These are phyloP conservation scores for Perkinsus olseni DNA, from an alignment of 169 alveolate genomes.

Conservation along the genomic window DNA sequence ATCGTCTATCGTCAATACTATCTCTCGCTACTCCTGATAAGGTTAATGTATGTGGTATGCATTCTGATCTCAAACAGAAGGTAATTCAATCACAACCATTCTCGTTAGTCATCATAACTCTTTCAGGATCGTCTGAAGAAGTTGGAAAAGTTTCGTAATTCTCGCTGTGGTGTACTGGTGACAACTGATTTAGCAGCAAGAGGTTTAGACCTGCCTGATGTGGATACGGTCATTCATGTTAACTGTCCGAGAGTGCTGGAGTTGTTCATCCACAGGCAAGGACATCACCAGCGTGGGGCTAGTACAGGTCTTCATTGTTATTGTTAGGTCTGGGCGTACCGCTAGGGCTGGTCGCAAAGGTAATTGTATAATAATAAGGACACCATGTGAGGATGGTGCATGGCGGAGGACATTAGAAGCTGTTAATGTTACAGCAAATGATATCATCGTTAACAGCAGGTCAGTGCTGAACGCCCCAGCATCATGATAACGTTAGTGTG, in stretches of 20 bases:
- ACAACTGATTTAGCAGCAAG: slow-evolving; percentile 81
- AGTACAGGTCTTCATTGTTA: background rate
- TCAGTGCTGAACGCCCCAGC: no score
- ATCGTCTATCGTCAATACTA: background rate
- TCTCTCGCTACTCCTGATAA: background rate
- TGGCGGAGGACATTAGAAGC: background rate
- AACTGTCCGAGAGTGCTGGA: slow-evolving; percentile 62
- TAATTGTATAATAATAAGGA: background rate
- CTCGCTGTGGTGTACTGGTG: slow-evolving; percentile 37
- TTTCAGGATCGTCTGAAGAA: background rate
- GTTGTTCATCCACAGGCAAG: background rate
- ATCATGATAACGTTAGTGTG: background rate
- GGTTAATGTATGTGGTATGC: background rate
- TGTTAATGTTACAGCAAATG: background rate
- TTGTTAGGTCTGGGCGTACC: background rate
- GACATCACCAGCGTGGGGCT: background rate
- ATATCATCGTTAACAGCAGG: background rate
- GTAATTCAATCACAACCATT: background rate
- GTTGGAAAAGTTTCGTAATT: background rate
- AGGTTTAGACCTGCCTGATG: slow-evolving; percentile 81
- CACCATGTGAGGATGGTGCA: background rate
- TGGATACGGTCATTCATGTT: slow-evolving; percentile 71
- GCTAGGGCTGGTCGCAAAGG: background rate
- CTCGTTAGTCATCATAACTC: background rate
- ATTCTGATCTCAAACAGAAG: background rate